These are phyloP conservation scores for Omphalotus olearius DNA, from an alignment of 1,284 basidiomycete genomes.

Conservation along the genomic window DNA sequence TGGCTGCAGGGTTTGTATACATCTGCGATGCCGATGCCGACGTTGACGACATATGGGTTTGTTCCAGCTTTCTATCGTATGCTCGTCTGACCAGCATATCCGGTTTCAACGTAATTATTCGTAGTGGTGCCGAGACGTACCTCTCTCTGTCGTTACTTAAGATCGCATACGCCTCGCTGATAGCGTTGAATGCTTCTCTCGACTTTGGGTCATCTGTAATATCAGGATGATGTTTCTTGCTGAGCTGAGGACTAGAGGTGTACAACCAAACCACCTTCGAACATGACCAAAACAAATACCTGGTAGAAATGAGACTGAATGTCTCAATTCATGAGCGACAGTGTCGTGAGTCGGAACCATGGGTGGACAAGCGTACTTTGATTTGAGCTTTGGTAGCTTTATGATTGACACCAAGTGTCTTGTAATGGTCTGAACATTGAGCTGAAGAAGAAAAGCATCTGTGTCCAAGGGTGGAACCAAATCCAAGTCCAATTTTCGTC, in stretches of 20 bases:
- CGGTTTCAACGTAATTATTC: not conserved
- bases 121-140: slow-evolving; percentile 19
- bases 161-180: slow-evolving; percentile 39
- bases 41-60: slow-evolving; percentile 1
- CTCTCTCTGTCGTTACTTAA: slow-evolving; percentile 38
- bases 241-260: slow-evolving; percentile 26
- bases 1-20: slow-evolving; percentile 3
- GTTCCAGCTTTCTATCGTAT: slow-evolving; percentile 14
- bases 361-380: slow-evolving; percentile 28
- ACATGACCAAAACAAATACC: slow-evolving; percentile 20
- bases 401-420: slow-evolving; percentile 35
- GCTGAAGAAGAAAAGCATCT: slow-evolving; percentile 10
- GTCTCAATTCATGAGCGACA: slow-evolving; percentile 1
- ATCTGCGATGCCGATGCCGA: not conserved
- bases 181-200: slow-evolving; percentile 29
- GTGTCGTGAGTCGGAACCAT: not conserved
- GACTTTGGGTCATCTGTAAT: slow-evolving; percentile 38
- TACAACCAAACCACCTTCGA: not conserved
- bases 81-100: slow-evolving; percentile 12
- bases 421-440: slow-evolving; percentile 30
- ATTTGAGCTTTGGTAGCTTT: slow-evolving; percentile 41
- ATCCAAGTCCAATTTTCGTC: no score
- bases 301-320: slow-evolving; percentile 40
- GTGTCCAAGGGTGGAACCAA: no score
- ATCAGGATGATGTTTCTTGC: slow-evolving; percentile 43